Base-by-base conservation (phyloP, 768 basidiomycete species). In the Tremella mesenterica region DNA sequence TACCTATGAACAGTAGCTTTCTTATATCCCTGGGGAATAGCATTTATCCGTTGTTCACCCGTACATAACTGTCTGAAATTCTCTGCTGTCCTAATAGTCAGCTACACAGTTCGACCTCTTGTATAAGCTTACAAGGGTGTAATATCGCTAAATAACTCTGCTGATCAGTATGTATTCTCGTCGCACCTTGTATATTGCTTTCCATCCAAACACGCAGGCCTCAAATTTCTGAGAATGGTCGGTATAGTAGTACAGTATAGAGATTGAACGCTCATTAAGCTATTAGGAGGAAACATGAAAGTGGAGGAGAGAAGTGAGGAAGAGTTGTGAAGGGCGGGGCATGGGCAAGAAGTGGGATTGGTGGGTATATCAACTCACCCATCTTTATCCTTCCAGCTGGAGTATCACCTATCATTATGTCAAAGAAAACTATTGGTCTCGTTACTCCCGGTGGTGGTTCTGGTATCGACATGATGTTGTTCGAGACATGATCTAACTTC, bases 61-160 rank as follows among this genome's bases (percentile, higher is more conserved):
- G 92, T 96, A 69, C 93, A 97, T 25, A 97, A 77, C 65, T 97
- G 93, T 56, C 95, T 79, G 68, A 97, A 97, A 77, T 97, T 99
- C 75, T 99, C 93, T 7, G 91, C 90, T 2, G 93, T 97, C 68
- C 92, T 95, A 54, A 6, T 10, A 27, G 28, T 54, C 23, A 58
- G 29, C 51, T 23, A 29, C 27, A 20, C 18, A 33, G 18, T 9
- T 41, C 21, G 13, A 25, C 16, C 25, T 8, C 23, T 14, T 10
- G 29, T n/a, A 20, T 12, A 23, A 48, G 48, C 85, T 54, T 45
- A 93, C 91, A 90, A 95, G 48, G 95, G 93, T 1, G 87, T 89
- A 51, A 93, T 83, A 68, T 99, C 95, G 55, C 85, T 87, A 75
- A 93, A 96, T 16, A 99, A 77, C 73, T 99, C 67, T 65, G 34